phyloP scores from a whole-genome alignment of 2,329 filamentous ascomycete genomes.

The Apiospora hydei region DNA sequence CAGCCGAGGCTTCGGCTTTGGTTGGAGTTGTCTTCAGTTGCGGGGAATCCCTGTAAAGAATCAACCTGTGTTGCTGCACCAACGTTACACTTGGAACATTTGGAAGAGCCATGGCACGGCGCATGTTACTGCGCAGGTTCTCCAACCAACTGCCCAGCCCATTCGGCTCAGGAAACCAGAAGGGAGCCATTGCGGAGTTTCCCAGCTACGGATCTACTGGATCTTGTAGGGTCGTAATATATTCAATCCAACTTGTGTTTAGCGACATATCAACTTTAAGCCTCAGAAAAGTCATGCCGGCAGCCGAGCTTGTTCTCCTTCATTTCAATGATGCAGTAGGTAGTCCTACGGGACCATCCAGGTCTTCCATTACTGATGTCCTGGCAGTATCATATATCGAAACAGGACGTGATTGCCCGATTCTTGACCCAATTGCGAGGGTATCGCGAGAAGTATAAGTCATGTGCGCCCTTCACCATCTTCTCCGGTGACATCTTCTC shows the following conservation, averaged over 20 bases:
- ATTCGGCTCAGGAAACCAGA: too few species aligned
- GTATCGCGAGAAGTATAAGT: background rate
- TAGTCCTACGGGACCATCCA: background rate
- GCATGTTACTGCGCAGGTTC: too few species aligned
- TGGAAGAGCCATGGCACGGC: too few species aligned
- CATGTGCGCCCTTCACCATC: background rate
- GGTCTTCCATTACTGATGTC: background rate
- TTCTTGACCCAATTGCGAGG: background rate
- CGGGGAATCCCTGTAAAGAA: background rate
- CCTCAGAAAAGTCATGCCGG: background rate
- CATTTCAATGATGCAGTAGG: conserved; percentile 3
- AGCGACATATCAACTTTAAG: too few species aligned
- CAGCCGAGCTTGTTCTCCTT: conserved; percentile 6
- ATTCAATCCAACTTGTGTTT: too few species aligned
- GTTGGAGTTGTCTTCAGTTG: background rate
- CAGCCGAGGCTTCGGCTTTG: background rate
- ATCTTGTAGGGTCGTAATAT: too few species aligned
- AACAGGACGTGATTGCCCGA: background rate
- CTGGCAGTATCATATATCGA: background rate
- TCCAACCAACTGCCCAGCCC: too few species aligned
- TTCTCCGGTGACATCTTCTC: conserved; percentile 3
- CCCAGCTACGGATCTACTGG: too few species aligned
- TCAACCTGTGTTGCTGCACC: too few species aligned
- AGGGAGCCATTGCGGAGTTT: too few species aligned
- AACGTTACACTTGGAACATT: too few species aligned